Conservation (phyloP, 2,329 filamentous ascomycete species). For the Mariannaea sp. region DNA sequence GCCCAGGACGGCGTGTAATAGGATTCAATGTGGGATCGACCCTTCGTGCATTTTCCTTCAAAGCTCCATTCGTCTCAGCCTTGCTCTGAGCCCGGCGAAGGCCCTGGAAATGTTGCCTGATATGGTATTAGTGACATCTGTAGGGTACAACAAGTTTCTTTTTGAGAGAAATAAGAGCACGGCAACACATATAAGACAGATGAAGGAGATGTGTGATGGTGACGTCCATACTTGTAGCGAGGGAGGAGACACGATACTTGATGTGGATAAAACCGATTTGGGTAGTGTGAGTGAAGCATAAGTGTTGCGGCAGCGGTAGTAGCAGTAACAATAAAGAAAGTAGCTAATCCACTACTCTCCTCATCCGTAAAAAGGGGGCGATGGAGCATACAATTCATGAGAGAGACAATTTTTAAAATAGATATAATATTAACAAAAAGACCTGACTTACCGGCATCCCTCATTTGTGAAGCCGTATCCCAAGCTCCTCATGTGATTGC, state of each 20-base stretch:
- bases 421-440: background rate
- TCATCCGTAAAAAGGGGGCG: too few species aligned
- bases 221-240: background rate
- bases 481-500: conserved; percentile 62
- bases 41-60: conserved; percentile 44
- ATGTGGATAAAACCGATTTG: too few species aligned
- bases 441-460: conserved; percentile 61
- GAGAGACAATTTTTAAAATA: background rate
- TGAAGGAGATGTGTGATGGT: background rate
- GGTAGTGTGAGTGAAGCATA: too few species aligned
- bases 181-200: background rate
- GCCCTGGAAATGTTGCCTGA: conserved; percentile 65
- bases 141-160: too few species aligned
- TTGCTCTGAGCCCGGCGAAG: conserved; percentile 61
- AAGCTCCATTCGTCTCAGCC: conserved; percentile 47
- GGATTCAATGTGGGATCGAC: conserved; percentile 60
- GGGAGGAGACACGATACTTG: background rate
- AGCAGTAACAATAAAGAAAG: too few species aligned
- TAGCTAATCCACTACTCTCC: too few species aligned
- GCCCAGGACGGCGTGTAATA: conserved; percentile 64
- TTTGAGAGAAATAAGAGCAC: background rate
- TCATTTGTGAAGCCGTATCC: conserved; percentile 69
- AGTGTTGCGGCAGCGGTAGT: too few species aligned
- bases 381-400: too few species aligned
- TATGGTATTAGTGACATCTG: conserved; percentile 20